Conservation (phyloP, 2,329 filamentous ascomycete genomes). For the Arthrobotrys iridis region DNA sequence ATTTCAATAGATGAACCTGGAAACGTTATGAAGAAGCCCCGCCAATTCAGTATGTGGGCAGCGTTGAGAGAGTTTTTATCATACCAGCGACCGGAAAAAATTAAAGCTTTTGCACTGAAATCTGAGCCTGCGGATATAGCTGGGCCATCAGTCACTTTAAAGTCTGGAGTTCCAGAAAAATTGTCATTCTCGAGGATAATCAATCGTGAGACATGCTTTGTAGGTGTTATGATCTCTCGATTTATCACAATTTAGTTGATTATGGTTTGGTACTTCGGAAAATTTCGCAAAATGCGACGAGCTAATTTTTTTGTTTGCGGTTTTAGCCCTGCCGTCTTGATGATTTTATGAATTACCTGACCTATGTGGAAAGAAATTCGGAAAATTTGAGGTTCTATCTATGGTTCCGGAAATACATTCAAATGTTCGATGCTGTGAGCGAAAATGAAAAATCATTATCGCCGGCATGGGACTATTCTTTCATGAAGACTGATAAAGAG, state of each 20-base stretch:
- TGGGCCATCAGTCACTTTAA: constrained; percentile 55
- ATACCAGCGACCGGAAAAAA: constrained; percentile 44
- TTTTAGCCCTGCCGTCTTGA: constrained; percentile 78
- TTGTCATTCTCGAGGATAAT: constrained; percentile 81
- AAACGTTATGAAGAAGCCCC: neutral
- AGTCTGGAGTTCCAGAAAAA: constrained; percentile 72
- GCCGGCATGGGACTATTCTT: constrained; percentile 61
- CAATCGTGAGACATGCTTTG: constrained; percentile 77
- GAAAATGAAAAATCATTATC: constrained; percentile 64
- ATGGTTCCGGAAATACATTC: constrained; percentile 72
- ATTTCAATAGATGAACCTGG: neutral
- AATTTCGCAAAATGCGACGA: neutral
- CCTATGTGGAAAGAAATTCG: constrained; percentile 79
- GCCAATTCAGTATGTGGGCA: constrained; percentile 22
- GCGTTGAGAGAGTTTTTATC: constrained; percentile 30
- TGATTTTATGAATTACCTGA: constrained; percentile 86
- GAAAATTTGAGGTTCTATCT: constrained; percentile 83
- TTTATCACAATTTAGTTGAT: constrained; percentile 2
- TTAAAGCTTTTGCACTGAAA: constrained; percentile 17
- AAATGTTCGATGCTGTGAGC: constrained; percentile 69
- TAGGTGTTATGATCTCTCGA: constrained; percentile 65
- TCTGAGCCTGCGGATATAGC: constrained; percentile 24
- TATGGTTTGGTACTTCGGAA: neutral
- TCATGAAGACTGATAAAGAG: constrained; percentile 20
- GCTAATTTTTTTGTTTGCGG: constrained; percentile 24